phyloP scores from a whole-genome alignment of 768 basidiomycete species.

The Phaeotremella skinneri region DNA sequence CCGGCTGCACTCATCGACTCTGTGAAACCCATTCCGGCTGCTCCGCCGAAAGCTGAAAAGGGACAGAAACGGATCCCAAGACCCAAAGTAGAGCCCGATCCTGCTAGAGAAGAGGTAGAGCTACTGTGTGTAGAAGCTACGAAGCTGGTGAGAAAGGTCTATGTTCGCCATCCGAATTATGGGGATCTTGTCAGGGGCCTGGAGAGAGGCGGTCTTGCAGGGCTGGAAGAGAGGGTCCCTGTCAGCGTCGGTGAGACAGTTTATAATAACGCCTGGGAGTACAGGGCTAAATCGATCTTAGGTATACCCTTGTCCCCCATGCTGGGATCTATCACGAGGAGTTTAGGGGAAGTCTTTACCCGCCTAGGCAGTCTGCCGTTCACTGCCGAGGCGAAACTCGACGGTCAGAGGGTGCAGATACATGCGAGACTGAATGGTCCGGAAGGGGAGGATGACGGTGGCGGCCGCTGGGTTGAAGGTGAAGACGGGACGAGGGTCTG shows the following conservation, averaged over 20 bases:
- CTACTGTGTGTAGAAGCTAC: slow-evolving; percentile 61
- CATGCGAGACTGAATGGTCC: slow-evolving; percentile 49
- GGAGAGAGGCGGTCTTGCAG: slow-evolving; percentile 60
- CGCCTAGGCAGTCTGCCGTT: slow-evolving; percentile 65
- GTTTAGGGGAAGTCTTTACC: slow-evolving; percentile 77
- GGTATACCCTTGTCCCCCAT: slow-evolving; percentile 83
- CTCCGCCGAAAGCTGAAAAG: slow-evolving; percentile 43
- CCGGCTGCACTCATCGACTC: slow-evolving; percentile 33
- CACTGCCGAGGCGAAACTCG: slow-evolving; percentile 86
- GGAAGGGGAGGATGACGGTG: slow-evolving; percentile 62
- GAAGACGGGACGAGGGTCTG: slow-evolving; percentile 46
- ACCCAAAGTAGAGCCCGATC: slow-evolving; percentile 46
- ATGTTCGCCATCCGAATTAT: slow-evolving; percentile 53
- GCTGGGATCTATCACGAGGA: slow-evolving; percentile 80
- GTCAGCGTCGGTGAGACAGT: slow-evolving; percentile 66
- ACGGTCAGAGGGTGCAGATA: slow-evolving; percentile 60
- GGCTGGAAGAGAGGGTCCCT: slow-evolving; percentile 62
- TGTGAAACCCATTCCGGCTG: slow-evolving; percentile 37
- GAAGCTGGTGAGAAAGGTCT: slow-evolving; percentile 66
- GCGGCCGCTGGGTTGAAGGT: slow-evolving; percentile 44
- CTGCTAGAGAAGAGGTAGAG: slow-evolving; percentile 47
- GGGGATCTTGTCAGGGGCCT: slow-evolving; percentile 61
- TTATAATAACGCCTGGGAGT: neutral
- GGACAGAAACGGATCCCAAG: slow-evolving; percentile 48
- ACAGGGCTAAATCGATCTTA: slow-evolving; percentile 34